Percentiles rank a stretch among this genome's conserved stretches.
Evolutionary conservation across 495 filamentous ascomycete species (phyloP).

Genomic region (Chaetomium fimeti): DNA sequence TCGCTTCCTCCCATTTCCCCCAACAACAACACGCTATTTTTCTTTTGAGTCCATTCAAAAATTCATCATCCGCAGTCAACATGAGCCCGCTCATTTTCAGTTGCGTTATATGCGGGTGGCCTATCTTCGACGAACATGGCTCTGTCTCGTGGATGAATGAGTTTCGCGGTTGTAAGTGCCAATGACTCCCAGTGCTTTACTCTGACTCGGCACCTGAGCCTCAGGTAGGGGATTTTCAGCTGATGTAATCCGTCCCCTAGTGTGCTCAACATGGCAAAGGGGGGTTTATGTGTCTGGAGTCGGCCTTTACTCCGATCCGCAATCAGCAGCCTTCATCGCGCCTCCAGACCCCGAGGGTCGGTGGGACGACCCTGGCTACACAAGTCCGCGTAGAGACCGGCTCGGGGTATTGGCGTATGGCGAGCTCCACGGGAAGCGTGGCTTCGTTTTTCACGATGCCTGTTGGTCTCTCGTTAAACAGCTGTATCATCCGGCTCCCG

Average conservation of each 20-base stretch:
- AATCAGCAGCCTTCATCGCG: not conserved
- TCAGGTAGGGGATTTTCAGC: not conserved
- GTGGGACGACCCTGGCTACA: slow-evolving; percentile 1
- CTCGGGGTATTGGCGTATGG: not conserved
- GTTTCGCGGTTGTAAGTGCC: slow-evolving; percentile 4
- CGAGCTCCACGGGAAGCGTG: not conserved
- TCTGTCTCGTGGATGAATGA: not conserved
- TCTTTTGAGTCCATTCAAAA: too few relatives aligned
- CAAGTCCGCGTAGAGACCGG: too few relatives aligned
- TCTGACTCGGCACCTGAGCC: not conserved
- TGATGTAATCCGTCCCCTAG: not conserved
- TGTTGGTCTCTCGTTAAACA: slow-evolving; percentile 3
- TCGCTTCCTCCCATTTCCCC: not conserved
- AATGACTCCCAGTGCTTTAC: not conserved
- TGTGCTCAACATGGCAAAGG: not conserved
- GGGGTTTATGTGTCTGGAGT: not conserved
- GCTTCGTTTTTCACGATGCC: slow-evolving; percentile 9
- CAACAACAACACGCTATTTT: too few relatives aligned
- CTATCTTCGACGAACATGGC: not conserved
- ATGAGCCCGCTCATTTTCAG: not conserved
- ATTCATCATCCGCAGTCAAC: too few relatives aligned
- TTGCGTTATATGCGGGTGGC: not conserved
- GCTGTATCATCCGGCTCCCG: not conserved
- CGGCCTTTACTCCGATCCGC: not conserved
- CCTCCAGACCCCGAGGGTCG: not conserved